Conservation (phyloP, 305 asterid genomes). For the Salvia sclarea region DNA sequence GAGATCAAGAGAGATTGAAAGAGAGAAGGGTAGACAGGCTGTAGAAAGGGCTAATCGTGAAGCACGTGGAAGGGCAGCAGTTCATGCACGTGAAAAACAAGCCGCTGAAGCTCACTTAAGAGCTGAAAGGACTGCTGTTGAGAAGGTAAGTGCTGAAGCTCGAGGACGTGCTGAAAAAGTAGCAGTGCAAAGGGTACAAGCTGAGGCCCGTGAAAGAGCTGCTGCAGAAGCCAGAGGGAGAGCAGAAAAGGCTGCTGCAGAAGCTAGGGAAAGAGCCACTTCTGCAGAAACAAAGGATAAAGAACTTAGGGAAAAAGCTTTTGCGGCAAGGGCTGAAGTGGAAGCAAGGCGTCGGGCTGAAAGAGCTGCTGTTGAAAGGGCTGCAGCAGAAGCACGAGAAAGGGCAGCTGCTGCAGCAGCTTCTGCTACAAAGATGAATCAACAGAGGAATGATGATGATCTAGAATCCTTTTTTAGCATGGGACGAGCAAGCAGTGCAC, state of each 20-base stretch:
- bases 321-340: slow-evolving; percentile 53
- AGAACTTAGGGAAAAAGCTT: slow-evolving; percentile 57
- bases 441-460: slow-evolving; percentile 78
- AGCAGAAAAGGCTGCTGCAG: slow-evolving; percentile 84
- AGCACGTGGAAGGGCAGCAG: slow-evolving; percentile 93
- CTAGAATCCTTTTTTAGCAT: slow-evolving; percentile 80
- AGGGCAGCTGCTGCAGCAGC: slow-evolving; percentile 59
- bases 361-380: slow-evolving; percentile 85
- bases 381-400: slow-evolving; percentile 77
- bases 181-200: slow-evolving; percentile 95
- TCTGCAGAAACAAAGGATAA: slow-evolving; percentile 63
- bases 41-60: slow-evolving; percentile 98
- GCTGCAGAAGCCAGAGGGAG: slow-evolving; percentile 86
- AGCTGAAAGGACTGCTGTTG: slow-evolving; percentile 86
- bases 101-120: slow-evolving; percentile 62
- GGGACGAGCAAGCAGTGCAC: slow-evolving; percentile 92
- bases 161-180: slow-evolving; percentile 88
- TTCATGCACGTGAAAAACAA: slow-evolving; percentile 68
- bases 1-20: slow-evolving; percentile 69
- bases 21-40: slow-evolving; percentile 80
- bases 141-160: slow-evolving; percentile 79
- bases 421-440: slow-evolving; percentile 66
- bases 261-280: slow-evolving; percentile 66
- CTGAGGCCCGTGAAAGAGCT: slow-evolving; percentile 98
- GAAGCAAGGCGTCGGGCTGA: slow-evolving; percentile 83